Conservation (phyloP, 176 grass and related monocot species). For the Raddia distichophylla region DNA sequence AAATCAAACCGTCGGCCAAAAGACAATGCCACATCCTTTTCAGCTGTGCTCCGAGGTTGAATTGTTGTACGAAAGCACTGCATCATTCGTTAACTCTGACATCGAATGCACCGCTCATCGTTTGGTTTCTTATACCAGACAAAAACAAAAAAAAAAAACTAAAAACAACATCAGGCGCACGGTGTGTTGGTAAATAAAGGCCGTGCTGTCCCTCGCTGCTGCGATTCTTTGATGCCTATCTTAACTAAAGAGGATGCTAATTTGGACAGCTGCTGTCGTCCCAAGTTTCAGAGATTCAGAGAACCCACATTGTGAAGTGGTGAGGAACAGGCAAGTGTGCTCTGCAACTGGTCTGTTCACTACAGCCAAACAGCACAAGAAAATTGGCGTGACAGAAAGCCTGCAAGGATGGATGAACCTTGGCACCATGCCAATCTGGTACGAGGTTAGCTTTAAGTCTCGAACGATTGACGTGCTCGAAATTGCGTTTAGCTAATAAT, state of each 20-base stretch:
- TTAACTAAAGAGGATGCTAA: not conserved
- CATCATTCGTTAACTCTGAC: not conserved
- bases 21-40: too few species aligned
- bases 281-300: constrained; percentile 23
- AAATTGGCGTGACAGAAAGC: not conserved
- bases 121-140: not conserved
- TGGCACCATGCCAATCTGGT: not conserved
- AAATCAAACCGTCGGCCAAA: too few species aligned
- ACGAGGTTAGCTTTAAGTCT: not conserved
- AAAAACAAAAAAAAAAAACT: not conserved
- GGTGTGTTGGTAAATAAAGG: not conserved
- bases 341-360: constrained; percentile 5
- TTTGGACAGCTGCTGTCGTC: not conserved
- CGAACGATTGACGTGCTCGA: not conserved
- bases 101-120: not conserved
- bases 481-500: constrained; percentile 17
- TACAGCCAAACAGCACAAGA: not conserved
- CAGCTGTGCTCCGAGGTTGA: not conserved
- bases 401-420: constrained; percentile 3
- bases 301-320: not conserved
- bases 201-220: not conserved
- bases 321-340: not conserved
- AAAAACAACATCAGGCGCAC: not conserved
- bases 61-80: too few species aligned
- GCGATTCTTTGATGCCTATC: too few species aligned